Evolutionary conservation across 495 filamentous ascomycete genomes (phyloP).

Genomic region (Penicillium pulvis): DNA sequence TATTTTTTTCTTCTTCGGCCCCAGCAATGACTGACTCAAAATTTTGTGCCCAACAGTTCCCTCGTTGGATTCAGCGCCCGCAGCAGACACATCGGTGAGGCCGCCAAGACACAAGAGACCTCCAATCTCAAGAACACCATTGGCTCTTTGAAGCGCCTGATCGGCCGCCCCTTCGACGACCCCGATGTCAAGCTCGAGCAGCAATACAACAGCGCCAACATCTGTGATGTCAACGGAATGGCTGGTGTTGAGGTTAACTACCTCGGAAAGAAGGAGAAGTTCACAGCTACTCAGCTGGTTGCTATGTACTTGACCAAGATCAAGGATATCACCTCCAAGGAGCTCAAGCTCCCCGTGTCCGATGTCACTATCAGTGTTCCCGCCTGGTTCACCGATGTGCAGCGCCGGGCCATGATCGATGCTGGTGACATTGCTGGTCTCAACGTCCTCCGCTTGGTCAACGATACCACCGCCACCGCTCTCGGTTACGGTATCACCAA

Average conservation of each 20-base stretch:
- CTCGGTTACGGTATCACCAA: conserved; percentile 98
- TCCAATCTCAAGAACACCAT: conserved; percentile 99
- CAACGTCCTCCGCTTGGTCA: conserved; percentile 91
- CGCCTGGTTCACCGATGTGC: conserved; percentile 94
- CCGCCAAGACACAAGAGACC: conserved; percentile 97
- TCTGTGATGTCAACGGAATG: conserved; percentile 90
- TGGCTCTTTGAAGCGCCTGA: conserved; percentile 85
- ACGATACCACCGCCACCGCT: conserved; percentile 96
- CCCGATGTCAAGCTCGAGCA: conserved; percentile 92
- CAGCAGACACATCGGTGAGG: conserved; percentile 88
- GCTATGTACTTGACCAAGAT: conserved; percentile 96
- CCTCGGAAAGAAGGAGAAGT: conserved; percentile 91
- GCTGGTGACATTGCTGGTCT: conserved; percentile 93
- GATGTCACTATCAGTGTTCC: conserved; percentile 94
- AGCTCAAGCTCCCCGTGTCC: conserved; percentile 90
- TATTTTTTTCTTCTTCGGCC: not conserved
- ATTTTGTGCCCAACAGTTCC: conserved; percentile 56
- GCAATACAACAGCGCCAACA: conserved; percentile 81
- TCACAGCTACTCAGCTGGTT: conserved; percentile 86
- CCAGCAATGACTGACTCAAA: conserved; percentile 34
- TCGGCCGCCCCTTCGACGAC: conserved; percentile 81
- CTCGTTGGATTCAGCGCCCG: conserved; percentile 94
- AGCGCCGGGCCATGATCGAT: conserved; percentile 86
- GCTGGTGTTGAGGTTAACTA: conserved; percentile 95
- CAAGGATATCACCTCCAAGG: conserved; percentile 80